Base-by-base conservation (phyloP, 257 asterid species). In the Datura wrightii region DNA sequence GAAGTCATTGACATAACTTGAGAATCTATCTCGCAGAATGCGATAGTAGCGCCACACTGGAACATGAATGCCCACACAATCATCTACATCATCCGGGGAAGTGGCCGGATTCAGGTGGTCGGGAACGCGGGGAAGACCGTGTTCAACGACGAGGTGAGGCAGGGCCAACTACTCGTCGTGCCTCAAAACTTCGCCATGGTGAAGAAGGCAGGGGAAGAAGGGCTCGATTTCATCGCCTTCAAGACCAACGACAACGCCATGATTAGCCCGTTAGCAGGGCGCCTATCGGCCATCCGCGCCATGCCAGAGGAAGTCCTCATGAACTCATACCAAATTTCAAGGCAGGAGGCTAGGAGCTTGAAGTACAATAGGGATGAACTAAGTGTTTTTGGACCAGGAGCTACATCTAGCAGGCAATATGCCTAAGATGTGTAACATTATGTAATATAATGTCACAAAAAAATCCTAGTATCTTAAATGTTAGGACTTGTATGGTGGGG, bases 231-330 rank as follows among this genome's bases (percentile, higher is more conserved):
- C 93, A 87, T 92, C 60, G 24, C 94, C 0, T 88, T 92, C 90
- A 93, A 92, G 89, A 93, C 97, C 0, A 92, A 89, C 31, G 93
- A 92, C 83, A 85, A 86, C 6, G 94, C 95, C 0, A 79, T 84
- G 74, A 82, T 83, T 1, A 90, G 74, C 86, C 87, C 88, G 11
- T 83, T 93, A 2, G 92, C 91, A 0, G 97, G 97, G 18, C 88
- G 89, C 9, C 85, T 87, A 10, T 92, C 94, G 5, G 87, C 87
- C 2, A n/a, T 92, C 19, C 56, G 91, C 42, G 92, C 87, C 1
- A n/a, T 93, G 89, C 95, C 97, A 24, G 88, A 84, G 85, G 97
- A 93, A 44, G 93, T 93, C 46, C 41, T 91, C 85, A 85, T 80
- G 86, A 93, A 89, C 66, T 15, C 93, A 1, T 91, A 87, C 37